A percentile compares a stretch with the other conserved stretches of the same genome.
These are phyloP conservation scores for Eucalyptus erythrocorys DNA, from an alignment of 345 rosid genomes.

Conservation along the genomic window DNA sequence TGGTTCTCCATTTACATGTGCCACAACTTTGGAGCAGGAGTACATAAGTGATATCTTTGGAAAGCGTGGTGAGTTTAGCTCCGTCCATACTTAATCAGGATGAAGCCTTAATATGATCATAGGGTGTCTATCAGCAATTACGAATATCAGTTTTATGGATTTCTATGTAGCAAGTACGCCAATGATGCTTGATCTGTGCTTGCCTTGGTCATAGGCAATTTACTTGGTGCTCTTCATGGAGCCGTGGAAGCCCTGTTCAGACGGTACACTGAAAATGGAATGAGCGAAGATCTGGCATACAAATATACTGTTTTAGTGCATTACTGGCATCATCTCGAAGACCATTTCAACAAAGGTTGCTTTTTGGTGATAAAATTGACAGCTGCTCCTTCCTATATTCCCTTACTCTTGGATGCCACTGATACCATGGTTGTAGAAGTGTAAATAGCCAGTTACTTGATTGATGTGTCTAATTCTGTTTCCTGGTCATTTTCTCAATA, in stretches of 20 bases:
- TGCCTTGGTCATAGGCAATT: conserved; percentile 33
- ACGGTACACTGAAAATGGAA: conserved; percentile 67
- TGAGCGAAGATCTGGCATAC: conserved; percentile 63
- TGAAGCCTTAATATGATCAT: neutral
- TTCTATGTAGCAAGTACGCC: neutral
- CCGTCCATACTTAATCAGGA: neutral
- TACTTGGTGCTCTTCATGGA: conserved; percentile 83
- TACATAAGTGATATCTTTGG: conserved; percentile 94
- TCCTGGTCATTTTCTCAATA: conserved; percentile 1
- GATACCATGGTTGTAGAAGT: neutral
- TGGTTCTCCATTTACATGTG: conserved; percentile 82
- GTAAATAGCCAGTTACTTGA: neutral
- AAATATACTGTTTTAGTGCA: conserved; percentile 83
- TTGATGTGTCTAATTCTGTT: neutral
- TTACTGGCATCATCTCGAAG: conserved; percentile 64
- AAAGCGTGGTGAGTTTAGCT: conserved; percentile 46
- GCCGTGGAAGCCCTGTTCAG: conserved; percentile 66
- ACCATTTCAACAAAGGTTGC: conserved; percentile 73
- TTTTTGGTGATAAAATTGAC: neutral
- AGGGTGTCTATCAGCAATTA: neutral
- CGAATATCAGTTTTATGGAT: neutral
- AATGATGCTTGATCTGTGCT: neutral
- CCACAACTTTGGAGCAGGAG: conserved; percentile 78
- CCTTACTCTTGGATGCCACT: neutral
- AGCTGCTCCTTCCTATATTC: neutral